Base-by-base conservation (phyloP, 495 filamentous ascomycete genomes). In the Penicillium flavigenum region DNA sequence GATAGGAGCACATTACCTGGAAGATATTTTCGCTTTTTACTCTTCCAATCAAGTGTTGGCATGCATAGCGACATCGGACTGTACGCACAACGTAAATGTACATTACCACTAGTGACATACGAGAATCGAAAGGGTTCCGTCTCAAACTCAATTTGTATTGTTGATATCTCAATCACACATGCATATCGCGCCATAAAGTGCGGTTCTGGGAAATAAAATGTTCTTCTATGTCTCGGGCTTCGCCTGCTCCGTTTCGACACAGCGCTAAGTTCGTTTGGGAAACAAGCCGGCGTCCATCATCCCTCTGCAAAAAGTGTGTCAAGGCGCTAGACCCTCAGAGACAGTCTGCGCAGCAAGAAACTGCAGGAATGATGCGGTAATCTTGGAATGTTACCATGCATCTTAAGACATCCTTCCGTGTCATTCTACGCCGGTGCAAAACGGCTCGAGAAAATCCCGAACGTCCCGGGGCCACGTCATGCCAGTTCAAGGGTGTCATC, bases 401-500 rank as follows among this genome's bases (percentile, higher is more conserved):
- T 34, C 4, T 14, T 34, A 34, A 12, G 24, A 6, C 12, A 45
- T 34, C 12, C 27, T 34, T 36, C 43, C 17, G 20, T 27, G 20
- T 12, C 3, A 36, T 12, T 39, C 38, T 27, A 10, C 20, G n/a
- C 19, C 19, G 1, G 31, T 20, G 52, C 10, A 36, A 47, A 42
- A 16, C 27, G 31, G 36, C 19, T 38, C 27, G 27, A 31, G 52
- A 45, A 36, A 32, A 48, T 16, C 44, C 44, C 34, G 45, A 50
- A n/a, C n/a, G 44, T 42, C 19, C 20, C 32, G 8, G 39, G 51
- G 36, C 36, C 34, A 44, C 34, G 49, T 26, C 45, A 55, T 36
- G 17, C 41, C 27, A 61, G 42, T 38, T 38, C 48, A 53, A 43
- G 38, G 46, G 8, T 31, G 31, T 8, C 17, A 24, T 39, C 12